A percentile compares a stretch with the other conserved stretches of the same genome.
phyloP scores from a whole-genome alignment of 306 rosid genomes.

The Citrullus colocynthis region DNA sequence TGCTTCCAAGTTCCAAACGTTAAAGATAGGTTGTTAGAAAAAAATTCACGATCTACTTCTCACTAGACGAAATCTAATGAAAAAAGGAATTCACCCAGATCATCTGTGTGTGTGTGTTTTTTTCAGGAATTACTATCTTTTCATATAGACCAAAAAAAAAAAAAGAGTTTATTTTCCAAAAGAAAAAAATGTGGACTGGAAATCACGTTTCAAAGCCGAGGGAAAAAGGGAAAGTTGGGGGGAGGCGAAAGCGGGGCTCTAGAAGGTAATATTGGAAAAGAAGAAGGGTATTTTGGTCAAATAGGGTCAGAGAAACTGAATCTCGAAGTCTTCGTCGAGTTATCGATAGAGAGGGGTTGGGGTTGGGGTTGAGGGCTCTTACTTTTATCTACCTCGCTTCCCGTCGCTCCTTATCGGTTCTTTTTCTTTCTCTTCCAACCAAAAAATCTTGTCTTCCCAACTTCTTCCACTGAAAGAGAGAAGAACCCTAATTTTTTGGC shows the following conservation, averaged over 20 bases:
- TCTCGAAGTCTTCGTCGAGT: constrained; percentile 5
- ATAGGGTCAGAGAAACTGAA: neutral
- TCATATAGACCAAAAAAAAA: no score
- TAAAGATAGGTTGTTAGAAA: no score
- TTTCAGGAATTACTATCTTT: no score
- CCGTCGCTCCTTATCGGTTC: constrained; percentile 3
- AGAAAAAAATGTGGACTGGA: no score
- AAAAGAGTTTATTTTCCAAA: no score
- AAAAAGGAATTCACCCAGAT: no score
- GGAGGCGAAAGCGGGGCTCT: neutral
- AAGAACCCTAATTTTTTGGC: neutral
- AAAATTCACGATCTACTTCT: no score
- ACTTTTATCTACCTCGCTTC: neutral
- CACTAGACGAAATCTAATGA: no score
- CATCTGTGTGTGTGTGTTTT: no score
- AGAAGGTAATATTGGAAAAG: neutral
- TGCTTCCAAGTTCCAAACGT: no score
- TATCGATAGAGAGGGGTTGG: neutral
- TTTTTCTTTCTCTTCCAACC: neutral
- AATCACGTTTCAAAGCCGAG: no score
- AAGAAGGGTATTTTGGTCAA: neutral
- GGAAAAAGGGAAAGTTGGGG: neutral
- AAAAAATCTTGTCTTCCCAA: neutral
- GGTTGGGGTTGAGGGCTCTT: neutral
- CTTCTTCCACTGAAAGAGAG: neutral